Evolutionary conservation across 345 rosid genomes (phyloP).

Genomic region (Dimocarpus longan): DNA sequence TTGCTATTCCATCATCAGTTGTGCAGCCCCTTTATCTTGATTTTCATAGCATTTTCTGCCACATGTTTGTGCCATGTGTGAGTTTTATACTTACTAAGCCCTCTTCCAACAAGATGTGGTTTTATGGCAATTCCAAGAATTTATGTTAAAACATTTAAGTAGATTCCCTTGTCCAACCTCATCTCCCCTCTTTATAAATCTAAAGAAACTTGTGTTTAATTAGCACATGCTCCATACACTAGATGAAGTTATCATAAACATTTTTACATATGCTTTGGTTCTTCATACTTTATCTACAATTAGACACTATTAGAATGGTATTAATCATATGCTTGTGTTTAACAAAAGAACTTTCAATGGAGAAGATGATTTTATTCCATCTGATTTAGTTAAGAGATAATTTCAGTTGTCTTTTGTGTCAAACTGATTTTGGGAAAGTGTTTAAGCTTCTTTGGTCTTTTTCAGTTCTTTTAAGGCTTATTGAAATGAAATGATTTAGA

Average conservation of each 20-base stretch:
- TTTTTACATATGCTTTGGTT: not conserved
- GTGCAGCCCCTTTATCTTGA: not conserved
- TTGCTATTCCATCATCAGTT: not conserved
- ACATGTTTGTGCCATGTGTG: not conserved
- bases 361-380: not conserved
- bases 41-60: not conserved
- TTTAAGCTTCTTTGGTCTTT: constrained; percentile 2
- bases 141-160: too few species aligned
- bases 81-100: too few species aligned
- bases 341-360: not conserved
- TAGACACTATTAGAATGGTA: constrained; percentile 3
- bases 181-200: too few species aligned
- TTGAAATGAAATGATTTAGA: not conserved
- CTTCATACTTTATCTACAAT: not conserved
- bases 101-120: too few species aligned
- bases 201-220: too few species aligned
- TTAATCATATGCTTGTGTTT: not conserved
- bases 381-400: not conserved
- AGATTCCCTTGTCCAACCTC: too few species aligned
- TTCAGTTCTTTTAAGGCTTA: not conserved
- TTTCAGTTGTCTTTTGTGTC: not conserved
- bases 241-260: too few species aligned
- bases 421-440: not conserved
- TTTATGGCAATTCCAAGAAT: too few species aligned
- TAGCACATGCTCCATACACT: too few species aligned